Evolutionary conservation across 1,284 basidiomycete genomes (phyloP).

Genomic region (Heterobasidion parviporum): DNA sequence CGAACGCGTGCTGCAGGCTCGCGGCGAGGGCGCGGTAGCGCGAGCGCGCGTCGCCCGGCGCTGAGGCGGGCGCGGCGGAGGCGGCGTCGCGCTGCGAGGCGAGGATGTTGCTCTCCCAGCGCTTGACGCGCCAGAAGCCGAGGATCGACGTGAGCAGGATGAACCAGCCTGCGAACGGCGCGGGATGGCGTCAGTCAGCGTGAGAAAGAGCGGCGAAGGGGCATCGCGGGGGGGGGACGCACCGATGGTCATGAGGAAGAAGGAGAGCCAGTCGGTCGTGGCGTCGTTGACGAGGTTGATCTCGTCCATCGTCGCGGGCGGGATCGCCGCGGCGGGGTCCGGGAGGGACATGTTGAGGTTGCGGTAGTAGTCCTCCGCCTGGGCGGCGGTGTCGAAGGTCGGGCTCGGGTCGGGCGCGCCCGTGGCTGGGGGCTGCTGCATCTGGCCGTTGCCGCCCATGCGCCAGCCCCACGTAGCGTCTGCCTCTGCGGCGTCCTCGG

Average conservation of each 20-base stretch:
- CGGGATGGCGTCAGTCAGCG: not conserved
- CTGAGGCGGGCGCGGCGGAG: not conserved
- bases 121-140: conserved; percentile 88
- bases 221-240: conserved; percentile 16
- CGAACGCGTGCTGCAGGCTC: conserved; percentile 15
- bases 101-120: conserved; percentile 74
- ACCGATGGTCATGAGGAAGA: conserved; percentile 90
- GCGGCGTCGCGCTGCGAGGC: conserved; percentile 27
- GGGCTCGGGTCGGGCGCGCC: conserved; percentile 14
- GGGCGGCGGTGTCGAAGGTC: conserved; percentile 35
- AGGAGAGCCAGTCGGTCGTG: conserved; percentile 83
- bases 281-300: conserved; percentile 29
- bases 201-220: not conserved
- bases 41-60: conserved; percentile 15
- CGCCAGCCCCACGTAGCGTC: conserved; percentile 13
- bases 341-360: conserved; percentile 21
- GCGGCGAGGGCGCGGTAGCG: conserved; percentile 15
- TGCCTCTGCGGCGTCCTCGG: conserved; percentile 24
- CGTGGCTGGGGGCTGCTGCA: not conserved
- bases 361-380: conserved; percentile 39
- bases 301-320: conserved; percentile 8
- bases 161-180: conserved; percentile 67
- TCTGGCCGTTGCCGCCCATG: conserved; percentile 13
- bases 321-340: conserved; percentile 8
- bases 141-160: conserved; percentile 81